Evolutionary conservation across 148 eudicot species (phyloP).

Genomic region (Fagopyrum homotropicum): DNA sequence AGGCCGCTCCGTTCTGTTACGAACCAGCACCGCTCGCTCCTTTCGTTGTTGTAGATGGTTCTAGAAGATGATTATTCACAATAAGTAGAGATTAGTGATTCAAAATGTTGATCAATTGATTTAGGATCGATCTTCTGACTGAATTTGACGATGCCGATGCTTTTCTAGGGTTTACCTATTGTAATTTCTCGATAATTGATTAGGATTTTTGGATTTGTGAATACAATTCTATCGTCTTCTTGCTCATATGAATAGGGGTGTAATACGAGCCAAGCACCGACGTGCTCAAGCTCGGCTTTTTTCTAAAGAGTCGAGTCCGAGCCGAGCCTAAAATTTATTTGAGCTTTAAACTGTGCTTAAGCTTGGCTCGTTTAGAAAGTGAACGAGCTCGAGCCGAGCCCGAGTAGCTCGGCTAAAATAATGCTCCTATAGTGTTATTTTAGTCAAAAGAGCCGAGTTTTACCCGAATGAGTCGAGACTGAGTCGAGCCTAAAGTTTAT

Average conservation of each 20-base stretch:
- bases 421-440: too few species aligned
- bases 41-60: not conserved
- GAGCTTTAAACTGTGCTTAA: too few species aligned
- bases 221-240: not conserved
- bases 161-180: not conserved
- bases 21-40: not conserved
- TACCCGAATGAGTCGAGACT: too few species aligned
- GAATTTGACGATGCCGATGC: not conserved
- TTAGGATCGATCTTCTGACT: not conserved
- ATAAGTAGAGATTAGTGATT: not conserved
- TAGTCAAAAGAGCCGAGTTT: too few species aligned
- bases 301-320: not conserved
- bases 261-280: too few species aligned
- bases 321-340: too few species aligned
- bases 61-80: not conserved
- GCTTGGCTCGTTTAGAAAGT: too few species aligned
- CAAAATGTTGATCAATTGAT: not conserved
- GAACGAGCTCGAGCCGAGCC: too few species aligned
- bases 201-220: conserved; percentile 8
- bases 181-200: not conserved
- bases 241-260: too few species aligned
- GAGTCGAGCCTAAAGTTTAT: too few species aligned
- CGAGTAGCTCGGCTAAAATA: too few species aligned
- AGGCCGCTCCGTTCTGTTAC: conserved; percentile 9
- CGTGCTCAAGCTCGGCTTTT: not conserved